phyloP scores from a whole-genome alignment of 1,284 basidiomycete genomes.

The Pseudozyma thailandica region DNA sequence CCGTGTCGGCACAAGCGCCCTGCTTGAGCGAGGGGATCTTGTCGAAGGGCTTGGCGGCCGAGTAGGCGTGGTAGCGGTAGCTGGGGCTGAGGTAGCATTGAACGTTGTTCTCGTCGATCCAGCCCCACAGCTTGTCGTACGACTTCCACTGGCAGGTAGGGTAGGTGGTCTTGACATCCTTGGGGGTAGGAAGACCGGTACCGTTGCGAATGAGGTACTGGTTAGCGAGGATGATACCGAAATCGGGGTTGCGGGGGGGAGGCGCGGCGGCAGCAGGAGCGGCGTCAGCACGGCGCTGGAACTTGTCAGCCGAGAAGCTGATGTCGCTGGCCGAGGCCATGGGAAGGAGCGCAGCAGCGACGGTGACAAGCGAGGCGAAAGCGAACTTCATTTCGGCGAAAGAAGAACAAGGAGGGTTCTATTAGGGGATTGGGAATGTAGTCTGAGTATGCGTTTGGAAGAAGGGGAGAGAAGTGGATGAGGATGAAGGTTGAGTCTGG shows the following conservation, averaged over 20 bases:
- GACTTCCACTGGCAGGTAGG: conserved; percentile 30
- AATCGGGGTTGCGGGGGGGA: conserved; percentile 14
- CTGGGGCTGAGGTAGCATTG: conserved; percentile 37
- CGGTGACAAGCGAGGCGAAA: conserved; percentile 20
- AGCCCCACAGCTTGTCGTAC: conserved; percentile 3
- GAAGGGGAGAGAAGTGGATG: neutral
- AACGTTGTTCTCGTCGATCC: conserved; percentile 33
- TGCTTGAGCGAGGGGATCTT: neutral
- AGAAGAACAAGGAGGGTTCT: neutral
- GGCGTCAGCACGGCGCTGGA: conserved; percentile 18
- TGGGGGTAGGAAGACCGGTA: conserved; percentile 12
- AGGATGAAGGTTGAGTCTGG: neutral
- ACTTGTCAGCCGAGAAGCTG: conserved; percentile 17
- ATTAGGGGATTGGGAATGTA: neutral
- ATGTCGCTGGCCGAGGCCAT: conserved; percentile 26
- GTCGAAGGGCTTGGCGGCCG: conserved; percentile 18
- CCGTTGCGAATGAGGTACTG: conserved; percentile 13
- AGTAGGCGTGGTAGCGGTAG: conserved; percentile 39
- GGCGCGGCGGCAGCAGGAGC: neutral
- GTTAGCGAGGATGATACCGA: conserved; percentile 15
- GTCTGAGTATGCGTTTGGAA: neutral
- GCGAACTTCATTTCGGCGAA: conserved; percentile 38
- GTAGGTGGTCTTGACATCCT: conserved; percentile 17
- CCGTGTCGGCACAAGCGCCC: conserved; percentile 27
- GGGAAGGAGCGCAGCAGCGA: conserved; percentile 35